Evolutionary conservation across 805 yeast species (phyloP), one percentile per base, ranked within the genome.

Genomic region (Saturnispora dispora): DNA sequence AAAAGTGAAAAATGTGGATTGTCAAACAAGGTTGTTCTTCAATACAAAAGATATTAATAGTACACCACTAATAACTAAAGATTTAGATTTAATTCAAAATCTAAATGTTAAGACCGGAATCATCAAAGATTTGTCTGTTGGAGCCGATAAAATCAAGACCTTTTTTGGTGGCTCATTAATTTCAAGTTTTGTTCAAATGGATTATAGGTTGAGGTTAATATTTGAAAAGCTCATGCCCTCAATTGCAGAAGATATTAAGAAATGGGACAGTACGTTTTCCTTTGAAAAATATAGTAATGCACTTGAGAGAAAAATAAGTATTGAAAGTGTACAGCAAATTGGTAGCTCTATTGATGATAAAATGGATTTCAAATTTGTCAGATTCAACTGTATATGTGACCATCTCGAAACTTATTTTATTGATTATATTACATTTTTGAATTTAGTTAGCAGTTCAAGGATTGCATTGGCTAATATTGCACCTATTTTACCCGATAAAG

Each of bases 361-460:
- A 4, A 51, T 39, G 6, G 50, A 47, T 28, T 47, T 51, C 36
- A 33, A 42, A 7, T 28, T 23, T 15, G 13, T 49, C 13, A 50
- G 44, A 43, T 52, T 50, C 28, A 39, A 43, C 30, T 47, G 37
- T 18, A 54, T 44, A 22, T 52, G 57, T 30, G 28, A 45, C 22
- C 48, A 55, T 42, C 39, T 63, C n/a, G 59, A 55, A 50, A 45
- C 53, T 1, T 60, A 55, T 46, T 49, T 62, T 17, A 53, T 56
- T 7, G 43, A 50, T 40, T 60, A 56, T 45, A 55, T 55, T 4
- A 23, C 36, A 2, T 52, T 55, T 9, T 30, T 15, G 3, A n/a
- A 27, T 2, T 20, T 25, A 7, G 9, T 58, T 15, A 52, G 28
- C 8, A 40, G 20, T 3, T 59, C 55, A 30, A 25, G 42, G 2